These are phyloP conservation scores for Magnolia officinalis DNA, from an alignment of 164 flowering plant species.

Conservation along the genomic window DNA sequence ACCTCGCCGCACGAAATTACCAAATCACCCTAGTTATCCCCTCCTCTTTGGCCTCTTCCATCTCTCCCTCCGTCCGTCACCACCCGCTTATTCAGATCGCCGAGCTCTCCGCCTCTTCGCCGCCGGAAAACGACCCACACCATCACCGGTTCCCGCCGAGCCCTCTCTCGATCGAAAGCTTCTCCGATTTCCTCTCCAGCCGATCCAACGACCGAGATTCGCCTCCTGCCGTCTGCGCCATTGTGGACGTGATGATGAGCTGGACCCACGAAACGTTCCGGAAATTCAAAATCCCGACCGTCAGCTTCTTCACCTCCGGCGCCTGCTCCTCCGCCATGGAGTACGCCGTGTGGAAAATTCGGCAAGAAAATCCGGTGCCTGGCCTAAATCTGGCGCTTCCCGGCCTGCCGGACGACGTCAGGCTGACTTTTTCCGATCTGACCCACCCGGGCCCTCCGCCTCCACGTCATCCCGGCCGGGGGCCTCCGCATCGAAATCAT, in stretches of 20 bases:
- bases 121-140: constrained; percentile 3
- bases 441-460: background rate
- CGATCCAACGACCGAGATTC: constrained; percentile 12
- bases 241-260: constrained; percentile 48
- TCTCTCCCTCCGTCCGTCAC: constrained; percentile 27
- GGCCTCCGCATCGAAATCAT: background rate
- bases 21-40: constrained; percentile 37
- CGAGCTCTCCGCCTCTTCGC: constrained; percentile 16
- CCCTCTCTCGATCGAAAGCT: constrained; percentile 15
- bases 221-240: constrained; percentile 28
- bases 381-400: constrained; percentile 30
- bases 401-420: constrained; percentile 45
- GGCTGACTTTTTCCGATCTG: constrained; percentile 29
- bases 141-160: constrained; percentile 6
- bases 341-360: constrained; percentile 36
- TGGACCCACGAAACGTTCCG: constrained; percentile 32
- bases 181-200: constrained; percentile 21
- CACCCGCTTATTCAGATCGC: constrained; percentile 29
- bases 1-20: constrained; percentile 28
- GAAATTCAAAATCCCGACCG: constrained; percentile 29
- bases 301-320: constrained; percentile 52
- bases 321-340: constrained; percentile 52
- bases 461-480: constrained; percentile 10
- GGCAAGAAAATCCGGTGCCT: constrained; percentile 24
- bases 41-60: constrained; percentile 35